Percentiles rank a stretch among this genome's conserved stretches.
These are phyloP conservation scores for Rossbeevera mucosa DNA, from an alignment of 768 basidiomycete genomes.

Conservation along the genomic window DNA sequence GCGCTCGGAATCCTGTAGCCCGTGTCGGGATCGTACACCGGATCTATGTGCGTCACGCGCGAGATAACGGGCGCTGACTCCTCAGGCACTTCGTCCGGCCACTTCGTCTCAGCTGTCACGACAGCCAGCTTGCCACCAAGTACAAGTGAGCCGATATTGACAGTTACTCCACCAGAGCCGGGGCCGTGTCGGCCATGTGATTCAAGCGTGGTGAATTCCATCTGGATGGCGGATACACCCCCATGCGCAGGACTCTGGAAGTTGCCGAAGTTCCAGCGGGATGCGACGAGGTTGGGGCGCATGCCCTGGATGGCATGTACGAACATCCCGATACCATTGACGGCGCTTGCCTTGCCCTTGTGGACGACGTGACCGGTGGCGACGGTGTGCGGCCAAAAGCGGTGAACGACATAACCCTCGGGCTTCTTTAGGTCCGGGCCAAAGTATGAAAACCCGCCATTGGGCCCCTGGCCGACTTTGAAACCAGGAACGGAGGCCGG, in stretches of 20 bases:
- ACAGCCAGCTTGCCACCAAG: constrained; percentile 70
- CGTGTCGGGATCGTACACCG: constrained; percentile 69
- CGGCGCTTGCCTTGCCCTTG: constrained; percentile 54
- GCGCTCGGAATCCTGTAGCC: constrained; percentile 70
- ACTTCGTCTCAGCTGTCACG: constrained; percentile 77
- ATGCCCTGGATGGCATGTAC: constrained; percentile 98
- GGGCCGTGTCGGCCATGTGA: constrained; percentile 73
- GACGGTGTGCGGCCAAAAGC: constrained; percentile 77
- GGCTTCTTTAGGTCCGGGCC: constrained; percentile 63
- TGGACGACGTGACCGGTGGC: constrained; percentile 64
- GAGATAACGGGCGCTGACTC: constrained; percentile 53
- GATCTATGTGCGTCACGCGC: constrained; percentile 58
- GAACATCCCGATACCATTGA: constrained; percentile 76
- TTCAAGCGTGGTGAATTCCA: constrained; percentile 90
- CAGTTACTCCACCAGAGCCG: constrained; percentile 77
- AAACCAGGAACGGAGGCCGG: constrained; percentile 74
- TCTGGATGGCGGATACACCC: constrained; percentile 83
- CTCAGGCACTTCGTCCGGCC: constrained; percentile 56
- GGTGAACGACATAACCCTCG: constrained; percentile 85
- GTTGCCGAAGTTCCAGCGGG: constrained; percentile 92
- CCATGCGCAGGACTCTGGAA: constrained; percentile 76
- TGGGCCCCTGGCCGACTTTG: constrained; percentile 84
- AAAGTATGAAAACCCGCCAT: constrained; percentile 88
- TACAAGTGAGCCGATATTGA: constrained; percentile 84
- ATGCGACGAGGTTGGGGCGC: constrained; percentile 90